Base-by-base conservation (phyloP, 768 basidiomycete species). In the Boletus coccyginus region DNA sequence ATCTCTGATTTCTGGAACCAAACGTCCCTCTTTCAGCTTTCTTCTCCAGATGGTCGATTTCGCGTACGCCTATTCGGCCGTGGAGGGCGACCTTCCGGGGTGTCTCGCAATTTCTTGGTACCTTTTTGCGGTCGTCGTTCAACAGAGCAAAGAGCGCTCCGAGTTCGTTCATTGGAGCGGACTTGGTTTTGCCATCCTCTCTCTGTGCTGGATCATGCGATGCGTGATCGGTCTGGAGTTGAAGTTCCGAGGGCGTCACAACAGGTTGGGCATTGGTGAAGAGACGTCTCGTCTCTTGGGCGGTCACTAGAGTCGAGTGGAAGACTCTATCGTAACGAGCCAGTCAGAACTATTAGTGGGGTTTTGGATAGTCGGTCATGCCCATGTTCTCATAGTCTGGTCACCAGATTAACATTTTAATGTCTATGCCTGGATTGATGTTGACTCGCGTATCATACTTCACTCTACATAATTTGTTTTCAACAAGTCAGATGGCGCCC, bases 161-260 rank as follows among this genome's bases (percentile, higher is more conserved):
- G 75, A 71, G 53, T 85, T 88, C 71, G 76, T 89, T 52, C 85
- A 86, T 69, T 89, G 85, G 84, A 79, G 78, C 19, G 84, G 84
- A 3, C 78, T 88, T 44, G 84, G 74, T 14, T 82, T 82, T 66
- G 80, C 85, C 69, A 76, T 86, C 67, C 66, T 88, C 19, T 80
- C 83, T n/a, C 71, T 84, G 56, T 76, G 87, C 59, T 83, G 83
- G 70, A 79, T 89, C 64, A 69, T 83, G 69, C 84, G 86, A 67
- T 78, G 81, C 43, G 68, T 78, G 32, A 75, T 77, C 40, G 76
- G 77, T 19, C 61, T 74, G 39, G 70, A 72, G 41, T 29, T 72
- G 7, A 72, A 70, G 61, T 74, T 70, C 60, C 63, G 72, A 51
- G 70, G 66, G 42, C 69, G 70, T 16, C 49, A 62, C 60, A 69